Percentiles rank a stretch among this genome's conserved stretches.
phyloP scores from a whole-genome alignment of 2,329 filamentous ascomycete species.

The Grosmannia clavigera region DNA sequence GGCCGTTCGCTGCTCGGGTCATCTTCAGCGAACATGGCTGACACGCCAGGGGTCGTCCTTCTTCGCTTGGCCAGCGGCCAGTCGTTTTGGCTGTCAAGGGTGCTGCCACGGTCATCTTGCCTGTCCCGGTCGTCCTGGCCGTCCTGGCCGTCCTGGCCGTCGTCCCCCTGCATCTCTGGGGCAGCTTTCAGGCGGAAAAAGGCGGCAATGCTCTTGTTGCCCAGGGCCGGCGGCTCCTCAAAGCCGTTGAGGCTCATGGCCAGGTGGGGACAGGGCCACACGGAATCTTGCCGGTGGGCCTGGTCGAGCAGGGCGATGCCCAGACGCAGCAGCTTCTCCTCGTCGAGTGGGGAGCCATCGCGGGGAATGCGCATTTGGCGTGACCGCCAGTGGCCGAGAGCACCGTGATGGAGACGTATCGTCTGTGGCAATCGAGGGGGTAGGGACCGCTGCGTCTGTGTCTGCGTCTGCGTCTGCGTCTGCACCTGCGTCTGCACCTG shows the following conservation, averaged over 20 bases:
- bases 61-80: slow-evolving; percentile 7
- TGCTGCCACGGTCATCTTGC: neutral
- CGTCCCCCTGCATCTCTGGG: too few relatives aligned
- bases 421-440: slow-evolving; percentile 69
- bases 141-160: neutral
- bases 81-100: neutral
- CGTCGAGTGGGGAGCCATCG: slow-evolving; percentile 55
- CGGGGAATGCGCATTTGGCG: slow-evolving; percentile 65
- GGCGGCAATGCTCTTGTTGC: slow-evolving; percentile 73
- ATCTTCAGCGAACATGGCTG: neutral
- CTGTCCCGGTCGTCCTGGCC: neutral
- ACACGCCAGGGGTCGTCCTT: neutral
- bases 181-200: slow-evolving; percentile 41
- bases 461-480: neutral
- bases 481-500: neutral
- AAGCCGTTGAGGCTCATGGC: slow-evolving; percentile 85
- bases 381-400: slow-evolving; percentile 44
- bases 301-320: slow-evolving; percentile 67
- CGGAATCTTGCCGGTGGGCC: slow-evolving; percentile 56
- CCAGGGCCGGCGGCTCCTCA: slow-evolving; percentile 71
- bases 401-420: slow-evolving; percentile 72
- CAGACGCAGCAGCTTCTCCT: slow-evolving; percentile 59
- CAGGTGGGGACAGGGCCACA: slow-evolving; percentile 88
- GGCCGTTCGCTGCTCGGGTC: neutral
- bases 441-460: neutral